Evolutionary conservation across 139 green algal species (phyloP).

Genomic region (Pseudopediastrum boryanum): DNA sequence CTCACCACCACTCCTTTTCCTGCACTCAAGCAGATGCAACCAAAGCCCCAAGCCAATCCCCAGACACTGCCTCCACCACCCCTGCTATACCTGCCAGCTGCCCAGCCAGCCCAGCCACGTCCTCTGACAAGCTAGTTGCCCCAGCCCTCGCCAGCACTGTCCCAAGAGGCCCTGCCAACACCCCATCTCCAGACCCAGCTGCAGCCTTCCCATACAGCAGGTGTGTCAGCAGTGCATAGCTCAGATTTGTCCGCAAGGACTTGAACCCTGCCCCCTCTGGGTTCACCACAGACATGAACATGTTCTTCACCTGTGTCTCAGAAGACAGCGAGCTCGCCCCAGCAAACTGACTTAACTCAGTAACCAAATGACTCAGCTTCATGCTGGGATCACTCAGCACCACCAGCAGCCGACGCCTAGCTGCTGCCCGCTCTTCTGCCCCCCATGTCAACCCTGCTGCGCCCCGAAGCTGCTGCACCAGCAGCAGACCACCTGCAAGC

Average conservation of each 20-base stretch:
- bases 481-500: conserved; percentile 60
- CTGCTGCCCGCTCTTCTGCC: conserved; percentile 21
- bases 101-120: conserved; percentile 56
- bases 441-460: conserved; percentile 21
- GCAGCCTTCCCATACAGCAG: conserved; percentile 50
- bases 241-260: conserved; percentile 48
- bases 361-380: conserved; percentile 59
- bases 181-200: conserved; percentile 25
- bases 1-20: too few relatives aligned
- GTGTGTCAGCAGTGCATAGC: conserved; percentile 42
- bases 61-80: conserved; percentile 32
- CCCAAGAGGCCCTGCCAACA: background rate
- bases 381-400: conserved; percentile 69
- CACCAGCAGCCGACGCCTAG: conserved; percentile 57
- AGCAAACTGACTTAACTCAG: conserved; percentile 50
- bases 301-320: conserved; percentile 17
- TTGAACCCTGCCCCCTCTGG: conserved; percentile 42
- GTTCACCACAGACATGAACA: conserved; percentile 41
- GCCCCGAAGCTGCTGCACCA: conserved; percentile 54
- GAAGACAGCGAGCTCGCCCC: conserved; percentile 5
- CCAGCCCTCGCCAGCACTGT: conserved; percentile 53
- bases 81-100: conserved; percentile 39
- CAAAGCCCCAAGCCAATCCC: conserved; percentile 7
- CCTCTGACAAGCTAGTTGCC: conserved; percentile 43
- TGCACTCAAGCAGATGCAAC: background rate